These are phyloP conservation scores for Globisporangium yorkense DNA, from an alignment of 352 stramenopile species.

Conservation along the genomic window DNA sequence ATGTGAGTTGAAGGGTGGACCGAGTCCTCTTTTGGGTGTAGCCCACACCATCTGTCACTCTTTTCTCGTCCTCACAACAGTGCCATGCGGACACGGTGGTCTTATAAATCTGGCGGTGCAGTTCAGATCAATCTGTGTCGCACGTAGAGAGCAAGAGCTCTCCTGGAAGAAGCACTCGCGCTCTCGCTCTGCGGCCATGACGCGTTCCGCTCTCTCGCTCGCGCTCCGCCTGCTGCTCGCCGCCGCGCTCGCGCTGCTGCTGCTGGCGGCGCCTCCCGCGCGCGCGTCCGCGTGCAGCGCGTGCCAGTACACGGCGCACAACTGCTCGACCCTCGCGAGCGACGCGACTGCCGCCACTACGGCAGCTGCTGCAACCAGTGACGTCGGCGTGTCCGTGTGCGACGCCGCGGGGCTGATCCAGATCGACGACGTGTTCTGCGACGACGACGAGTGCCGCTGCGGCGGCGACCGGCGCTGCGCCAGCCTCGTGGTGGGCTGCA, in stretches of 20 bases:
- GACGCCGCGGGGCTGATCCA: conserved; percentile 49
- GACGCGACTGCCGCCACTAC: conserved; percentile 4
- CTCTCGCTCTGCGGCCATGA: no score
- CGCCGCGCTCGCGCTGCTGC: conserved; percentile 11
- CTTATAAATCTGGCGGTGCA: no score
- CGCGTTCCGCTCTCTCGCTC: no score
- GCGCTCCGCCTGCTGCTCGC: neutral
- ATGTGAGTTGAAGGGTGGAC: no score
- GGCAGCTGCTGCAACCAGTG: conserved; percentile 8
- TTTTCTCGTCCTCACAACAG: no score
- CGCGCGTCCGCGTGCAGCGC: conserved; percentile 39
- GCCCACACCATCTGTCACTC: no score
- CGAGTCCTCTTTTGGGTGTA: no score
- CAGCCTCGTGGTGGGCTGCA: conserved; percentile 59
- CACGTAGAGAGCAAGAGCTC: no score
- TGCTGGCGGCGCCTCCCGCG: conserved; percentile 12
- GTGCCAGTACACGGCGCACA: conserved; percentile 60
- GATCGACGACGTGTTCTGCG: conserved; percentile 80
- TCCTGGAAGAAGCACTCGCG: no score
- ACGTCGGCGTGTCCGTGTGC: conserved; percentile 38
- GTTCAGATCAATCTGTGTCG: no score
- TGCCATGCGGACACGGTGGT: no score
- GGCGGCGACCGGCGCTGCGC: conserved; percentile 42
- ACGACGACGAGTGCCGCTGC: conserved; percentile 52
- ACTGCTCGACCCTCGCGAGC: conserved; percentile 33